Conservation (phyloP, 495 filamentous ascomycete species). For the Trichoderma erinaceum region DNA sequence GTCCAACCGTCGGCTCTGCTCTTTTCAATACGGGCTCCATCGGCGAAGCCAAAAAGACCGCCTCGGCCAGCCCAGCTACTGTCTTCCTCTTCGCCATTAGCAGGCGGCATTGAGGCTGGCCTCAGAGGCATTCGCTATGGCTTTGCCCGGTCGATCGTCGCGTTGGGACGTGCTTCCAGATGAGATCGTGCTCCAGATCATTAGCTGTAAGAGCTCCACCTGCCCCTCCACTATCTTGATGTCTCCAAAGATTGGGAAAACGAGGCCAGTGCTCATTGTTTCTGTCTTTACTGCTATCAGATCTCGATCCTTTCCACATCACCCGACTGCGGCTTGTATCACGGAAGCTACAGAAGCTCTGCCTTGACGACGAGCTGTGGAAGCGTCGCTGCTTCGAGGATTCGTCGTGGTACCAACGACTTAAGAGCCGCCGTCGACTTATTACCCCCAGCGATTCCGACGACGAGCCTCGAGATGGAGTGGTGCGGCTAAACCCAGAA, state of each 20-base stretch:
- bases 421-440: slow-evolving; percentile 28
- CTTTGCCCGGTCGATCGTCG: neutral
- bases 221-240: slow-evolving; percentile 1
- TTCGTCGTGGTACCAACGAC: slow-evolving; percentile 50
- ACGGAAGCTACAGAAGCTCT: slow-evolving; percentile 57
- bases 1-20: neutral
- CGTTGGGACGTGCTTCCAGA: slow-evolving; percentile 47
- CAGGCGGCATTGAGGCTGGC: neutral
- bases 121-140: slow-evolving; percentile 10
- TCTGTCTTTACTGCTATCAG: slow-evolving; percentile 34
- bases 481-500: slow-evolving; percentile 15
- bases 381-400: slow-evolving; percentile 65
- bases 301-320: slow-evolving; percentile 62
- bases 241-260: neutral
- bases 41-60: neutral
- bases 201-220: slow-evolving; percentile 53
- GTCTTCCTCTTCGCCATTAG: neutral
- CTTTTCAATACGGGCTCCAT: neutral
- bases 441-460: slow-evolving; percentile 14
- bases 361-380: slow-evolving; percentile 73
- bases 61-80: neutral
- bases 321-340: slow-evolving; percentile 66
- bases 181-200: slow-evolving; percentile 70
- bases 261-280: slow-evolving; percentile 14
- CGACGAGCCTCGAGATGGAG: slow-evolving; percentile 17